Conservation (phyloP, 768 basidiomycete species). For the Auricularia auricula-judae region DNA sequence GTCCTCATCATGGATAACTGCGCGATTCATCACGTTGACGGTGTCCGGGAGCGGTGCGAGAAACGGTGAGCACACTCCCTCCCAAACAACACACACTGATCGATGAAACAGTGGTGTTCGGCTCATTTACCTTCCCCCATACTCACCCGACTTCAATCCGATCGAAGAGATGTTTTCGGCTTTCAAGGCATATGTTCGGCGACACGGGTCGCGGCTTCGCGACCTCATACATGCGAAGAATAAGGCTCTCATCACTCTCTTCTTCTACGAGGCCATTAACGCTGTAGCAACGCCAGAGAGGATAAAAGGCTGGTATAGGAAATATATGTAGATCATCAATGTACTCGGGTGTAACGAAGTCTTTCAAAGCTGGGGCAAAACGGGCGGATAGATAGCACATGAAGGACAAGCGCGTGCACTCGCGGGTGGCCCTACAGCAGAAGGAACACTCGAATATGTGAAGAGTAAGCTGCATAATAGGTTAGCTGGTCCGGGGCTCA, state of each 20-base stretch:
- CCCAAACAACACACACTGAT: no score
- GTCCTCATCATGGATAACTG: constrained; percentile 29
- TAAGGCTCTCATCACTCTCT: background rate
- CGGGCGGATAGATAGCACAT: no score
- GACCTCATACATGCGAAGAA: background rate
- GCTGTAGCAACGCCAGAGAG: background rate
- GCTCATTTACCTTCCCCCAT: constrained; percentile 14
- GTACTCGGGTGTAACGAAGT: no score
- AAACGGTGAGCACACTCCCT: constrained; percentile 11
- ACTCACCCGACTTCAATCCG: constrained; percentile 26
- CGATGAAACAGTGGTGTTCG: no score
- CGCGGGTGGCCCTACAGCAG: no score
- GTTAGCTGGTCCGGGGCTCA: no score
- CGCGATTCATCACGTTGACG: constrained; percentile 25
- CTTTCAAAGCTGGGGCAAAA: no score
- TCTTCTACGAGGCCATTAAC: background rate
- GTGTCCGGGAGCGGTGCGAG: constrained; percentile 17
- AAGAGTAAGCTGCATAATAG: no score
- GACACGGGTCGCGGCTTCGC: constrained; percentile 7
- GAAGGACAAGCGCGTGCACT: no score
- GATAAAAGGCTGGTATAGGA: background rate
- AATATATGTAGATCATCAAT: no score
- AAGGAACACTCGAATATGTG: no score
- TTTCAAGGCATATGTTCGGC: constrained; percentile 20
- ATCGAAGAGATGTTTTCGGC: constrained; percentile 27